phyloP scores from a whole-genome alignment of 352 stramenopile genomes.

The Halophytophthora batemanensis region DNA sequence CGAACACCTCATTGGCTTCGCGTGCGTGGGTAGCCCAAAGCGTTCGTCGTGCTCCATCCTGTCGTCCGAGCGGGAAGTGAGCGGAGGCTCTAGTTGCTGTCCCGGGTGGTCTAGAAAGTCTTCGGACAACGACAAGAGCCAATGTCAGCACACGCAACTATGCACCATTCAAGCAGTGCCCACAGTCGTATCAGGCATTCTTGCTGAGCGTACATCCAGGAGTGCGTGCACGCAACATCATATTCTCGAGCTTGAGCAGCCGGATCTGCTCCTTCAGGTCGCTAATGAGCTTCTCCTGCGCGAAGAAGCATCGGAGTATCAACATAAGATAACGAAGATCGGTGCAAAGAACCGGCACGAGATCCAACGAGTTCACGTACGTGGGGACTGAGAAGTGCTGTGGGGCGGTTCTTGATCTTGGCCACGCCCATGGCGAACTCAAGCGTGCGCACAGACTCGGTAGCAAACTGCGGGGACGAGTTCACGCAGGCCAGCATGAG shows the following conservation, averaged over 20 bases:
- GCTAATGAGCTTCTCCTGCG: constrained; percentile 66
- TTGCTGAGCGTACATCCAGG: constrained; percentile 46
- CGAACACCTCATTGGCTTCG: background rate
- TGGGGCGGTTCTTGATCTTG: constrained; percentile 76
- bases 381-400: constrained; percentile 59
- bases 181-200: background rate
- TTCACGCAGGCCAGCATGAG: constrained; percentile 82
- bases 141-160: constrained; percentile 1
- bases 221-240: constrained; percentile 59
- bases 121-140: constrained; percentile 5
- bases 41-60: background rate
- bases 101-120: constrained; percentile 49
- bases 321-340: background rate
- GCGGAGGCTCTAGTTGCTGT: constrained; percentile 3
- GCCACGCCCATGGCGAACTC: constrained; percentile 80
- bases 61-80: constrained; percentile 2
- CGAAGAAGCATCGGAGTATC: background rate
- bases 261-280: constrained; percentile 69
- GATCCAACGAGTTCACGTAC: constrained; percentile 16
- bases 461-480: constrained; percentile 44
- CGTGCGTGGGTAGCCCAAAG: background rate
- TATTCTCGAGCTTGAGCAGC: constrained; percentile 64
- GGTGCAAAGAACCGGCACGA: background rate
- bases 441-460: constrained; percentile 62
- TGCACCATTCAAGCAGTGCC: background rate